phyloP scores from a whole-genome alignment of 2,329 filamentous ascomycete species.

The Pseudogymnoascus sp. region DNA sequence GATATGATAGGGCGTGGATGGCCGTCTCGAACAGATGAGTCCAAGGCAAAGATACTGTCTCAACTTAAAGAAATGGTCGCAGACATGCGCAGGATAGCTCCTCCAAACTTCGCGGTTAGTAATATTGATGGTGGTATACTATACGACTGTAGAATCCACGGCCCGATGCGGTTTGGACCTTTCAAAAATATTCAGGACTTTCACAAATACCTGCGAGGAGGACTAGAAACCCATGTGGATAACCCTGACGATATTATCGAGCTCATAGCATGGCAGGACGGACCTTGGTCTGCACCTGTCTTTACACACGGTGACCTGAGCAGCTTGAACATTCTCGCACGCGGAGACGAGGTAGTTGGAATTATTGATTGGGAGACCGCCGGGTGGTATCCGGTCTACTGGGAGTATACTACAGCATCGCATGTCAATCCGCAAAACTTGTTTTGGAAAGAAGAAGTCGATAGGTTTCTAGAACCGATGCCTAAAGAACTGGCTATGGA shows the following conservation, averaged over 20 bases:
- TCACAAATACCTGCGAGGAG: constrained; percentile 27
- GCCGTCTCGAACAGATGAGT: constrained; percentile 27
- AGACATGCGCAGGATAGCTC: not conserved
- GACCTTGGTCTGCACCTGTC: constrained; percentile 12
- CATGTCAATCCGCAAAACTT: constrained; percentile 35
- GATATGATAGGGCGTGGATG: constrained; percentile 29
- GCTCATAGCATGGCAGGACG: constrained; percentile 17
- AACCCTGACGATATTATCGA: constrained; percentile 10
- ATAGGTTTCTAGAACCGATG: constrained; percentile 34
- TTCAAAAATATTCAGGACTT: constrained; percentile 29
- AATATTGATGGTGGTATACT: not conserved
- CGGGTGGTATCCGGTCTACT: constrained; percentile 39
- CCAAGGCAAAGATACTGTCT: constrained; percentile 30
- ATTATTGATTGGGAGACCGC: constrained; percentile 41
- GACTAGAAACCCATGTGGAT: constrained; percentile 11
- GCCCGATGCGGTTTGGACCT: constrained; percentile 23
- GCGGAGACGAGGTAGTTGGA: constrained; percentile 28
- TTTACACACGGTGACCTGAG: constrained; percentile 14
- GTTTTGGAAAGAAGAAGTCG: constrained; percentile 33
- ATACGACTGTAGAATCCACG: not conserved
- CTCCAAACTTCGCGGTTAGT: not conserved
- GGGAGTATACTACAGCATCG: constrained; percentile 26
- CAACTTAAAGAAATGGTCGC: constrained; percentile 26
- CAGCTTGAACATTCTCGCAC: constrained; percentile 12
- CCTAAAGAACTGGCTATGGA: constrained; percentile 36